Base-by-base conservation (phyloP, 169 alveolate genomes). In the Neospora caninum region DNA sequence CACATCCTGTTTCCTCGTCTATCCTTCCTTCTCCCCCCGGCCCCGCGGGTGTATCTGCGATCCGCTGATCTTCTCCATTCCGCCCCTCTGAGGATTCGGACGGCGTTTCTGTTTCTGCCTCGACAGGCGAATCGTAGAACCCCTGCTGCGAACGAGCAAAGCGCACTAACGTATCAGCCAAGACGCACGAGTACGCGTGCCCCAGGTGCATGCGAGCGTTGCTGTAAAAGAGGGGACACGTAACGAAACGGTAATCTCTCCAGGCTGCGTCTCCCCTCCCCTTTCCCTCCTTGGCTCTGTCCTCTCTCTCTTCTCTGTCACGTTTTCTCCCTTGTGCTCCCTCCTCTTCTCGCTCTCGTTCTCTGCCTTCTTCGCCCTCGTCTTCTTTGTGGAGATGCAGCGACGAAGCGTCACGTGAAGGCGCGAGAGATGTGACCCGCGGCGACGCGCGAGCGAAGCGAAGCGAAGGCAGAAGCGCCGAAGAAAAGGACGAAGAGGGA, bases 201-300 rank as follows among this genome's bases (percentile, higher is more conserved):
- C 98, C 98, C 4, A 96, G 88, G 67, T 97, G 98, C 36, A 96
- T 96, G 54, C 86, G 95, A 49, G 96, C 97, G 92, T 97, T 97
- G 73, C 94, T 93, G 91, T 97, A 97, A 92, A 96, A 97, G 18
- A 95, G 92, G 22, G 96, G 96, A 29, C 94, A 91, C 39, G 95
- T 95, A 43, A 95, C 88, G 39, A 38, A 13, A 4, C 64, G 89
- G 53, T 42, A 39, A 36, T 36, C 67, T 4, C 67, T 27, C 89
- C 89, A 82, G 43, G 18, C 89, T 16, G 22, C 86, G 20, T 78
- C 45, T 10, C 45, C 86, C 7, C n/a, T 64, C 34, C 31, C 73
- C n/a, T 27, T 16, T 29, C 16, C 43, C 43, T 36, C 84, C 16
- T 27, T 22, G 9, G 7, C 49, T 10, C 31, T 45, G 22, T 80